Evolutionary conservation across 768 basidiomycete species (phyloP).

Genomic region (Psilocybe azurescens): DNA sequence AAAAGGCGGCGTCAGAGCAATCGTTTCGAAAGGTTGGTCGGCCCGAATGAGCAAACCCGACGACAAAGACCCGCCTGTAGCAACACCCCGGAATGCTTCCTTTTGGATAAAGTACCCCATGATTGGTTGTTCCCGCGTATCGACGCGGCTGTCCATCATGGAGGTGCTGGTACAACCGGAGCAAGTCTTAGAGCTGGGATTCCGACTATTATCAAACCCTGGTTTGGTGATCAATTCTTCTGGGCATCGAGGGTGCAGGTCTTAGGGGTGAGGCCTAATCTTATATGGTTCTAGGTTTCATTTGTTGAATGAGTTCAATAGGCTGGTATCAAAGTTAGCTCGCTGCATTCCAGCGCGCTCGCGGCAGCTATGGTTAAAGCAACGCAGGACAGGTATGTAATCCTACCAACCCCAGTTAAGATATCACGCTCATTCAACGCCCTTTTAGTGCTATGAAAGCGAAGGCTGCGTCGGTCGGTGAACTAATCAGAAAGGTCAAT

Average conservation of each 20-base stretch:
- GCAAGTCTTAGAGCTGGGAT: constrained; percentile 68
- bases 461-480: constrained; percentile 52
- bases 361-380: constrained; percentile 60
- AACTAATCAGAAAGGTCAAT: constrained; percentile 39
- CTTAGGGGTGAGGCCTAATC: constrained; percentile 51
- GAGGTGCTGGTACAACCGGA: constrained; percentile 75
- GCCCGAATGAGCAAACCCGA: constrained; percentile 51
- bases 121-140: constrained; percentile 68
- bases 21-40: constrained; percentile 74
- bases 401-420: not conserved
- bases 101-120: constrained; percentile 71
- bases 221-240: constrained; percentile 74
- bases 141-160: constrained; percentile 69
- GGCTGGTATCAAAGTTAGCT: constrained; percentile 57
- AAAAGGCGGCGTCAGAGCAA: constrained; percentile 60
- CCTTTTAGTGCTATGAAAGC: constrained; percentile 58
- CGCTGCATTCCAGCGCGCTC: constrained; percentile 51
- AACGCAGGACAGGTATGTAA: constrained; percentile 53
- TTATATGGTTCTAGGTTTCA: constrained; percentile 4
- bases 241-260: constrained; percentile 70
- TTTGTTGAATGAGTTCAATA: constrained; percentile 20
- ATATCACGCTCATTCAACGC: too few species aligned
- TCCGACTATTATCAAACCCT: constrained; percentile 73
- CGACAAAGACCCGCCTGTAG: constrained; percentile 43
- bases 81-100: constrained; percentile 58